These are phyloP conservation scores for Lipomyces chichibuensis DNA, from an alignment of 805 yeast species.

Conservation along the genomic window DNA sequence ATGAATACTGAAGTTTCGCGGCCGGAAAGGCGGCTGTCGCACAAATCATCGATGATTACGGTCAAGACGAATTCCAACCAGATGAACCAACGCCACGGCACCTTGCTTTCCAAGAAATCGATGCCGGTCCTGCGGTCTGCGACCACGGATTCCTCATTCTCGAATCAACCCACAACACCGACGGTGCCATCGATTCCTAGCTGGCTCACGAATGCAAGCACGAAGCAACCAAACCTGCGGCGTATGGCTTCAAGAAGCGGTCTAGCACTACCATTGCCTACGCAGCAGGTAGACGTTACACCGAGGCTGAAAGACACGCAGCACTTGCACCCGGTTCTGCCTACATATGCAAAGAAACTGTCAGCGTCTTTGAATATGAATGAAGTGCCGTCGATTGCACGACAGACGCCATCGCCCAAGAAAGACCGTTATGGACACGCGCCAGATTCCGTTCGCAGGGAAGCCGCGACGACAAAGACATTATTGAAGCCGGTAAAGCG, in stretches of 20 bases:
- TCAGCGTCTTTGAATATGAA: neutral
- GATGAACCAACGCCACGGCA: slow-evolving; percentile 10
- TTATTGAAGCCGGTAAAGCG: slow-evolving; percentile 28
- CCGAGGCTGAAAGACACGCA: neutral
- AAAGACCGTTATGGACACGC: neutral
- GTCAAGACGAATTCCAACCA: slow-evolving; percentile 8
- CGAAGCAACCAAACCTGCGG: slow-evolving; percentile 20
- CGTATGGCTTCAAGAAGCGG: slow-evolving; percentile 28
- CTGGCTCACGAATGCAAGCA: slow-evolving; percentile 17
- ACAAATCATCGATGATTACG: slow-evolving; percentile 30
- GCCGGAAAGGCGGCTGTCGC: slow-evolving; percentile 21
- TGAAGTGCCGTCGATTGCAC: neutral
- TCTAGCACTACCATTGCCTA: slow-evolving; percentile 13
- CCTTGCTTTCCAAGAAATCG: slow-evolving; percentile 32
- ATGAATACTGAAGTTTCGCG: neutral
- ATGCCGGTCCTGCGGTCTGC: slow-evolving; percentile 33
- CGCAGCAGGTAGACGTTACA: neutral
- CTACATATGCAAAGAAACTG: neutral
- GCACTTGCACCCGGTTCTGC: neutral
- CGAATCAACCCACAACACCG: slow-evolving; percentile 11
- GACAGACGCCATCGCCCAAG: slow-evolving; percentile 24
- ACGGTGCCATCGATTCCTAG: slow-evolving; percentile 24
- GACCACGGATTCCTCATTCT: slow-evolving; percentile 5
- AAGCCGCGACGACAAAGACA: slow-evolving; percentile 29
- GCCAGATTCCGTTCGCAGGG: slow-evolving; percentile 20